phyloP scores from a whole-genome alignment of 257 asterid species.

The Solanum ossicruentum region DNA sequence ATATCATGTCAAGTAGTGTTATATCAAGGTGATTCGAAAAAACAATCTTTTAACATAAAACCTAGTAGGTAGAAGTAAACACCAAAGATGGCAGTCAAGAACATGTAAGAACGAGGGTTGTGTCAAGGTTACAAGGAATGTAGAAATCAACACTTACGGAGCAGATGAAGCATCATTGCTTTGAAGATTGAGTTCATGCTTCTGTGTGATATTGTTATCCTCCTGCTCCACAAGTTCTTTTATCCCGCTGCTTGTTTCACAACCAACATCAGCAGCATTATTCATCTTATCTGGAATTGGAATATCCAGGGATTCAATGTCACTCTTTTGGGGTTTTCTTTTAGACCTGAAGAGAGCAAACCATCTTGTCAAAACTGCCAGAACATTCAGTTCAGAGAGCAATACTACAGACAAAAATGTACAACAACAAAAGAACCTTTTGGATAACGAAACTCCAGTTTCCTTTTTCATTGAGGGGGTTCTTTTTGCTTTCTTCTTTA shows the following conservation, averaged over 20 bases:
- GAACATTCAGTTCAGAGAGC: neutral
- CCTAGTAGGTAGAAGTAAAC: neutral
- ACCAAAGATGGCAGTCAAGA: neutral
- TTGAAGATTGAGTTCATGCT: neutral
- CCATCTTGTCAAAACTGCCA: neutral
- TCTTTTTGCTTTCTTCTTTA: neutral
- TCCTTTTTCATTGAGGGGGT: neutral
- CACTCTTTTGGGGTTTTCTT: too few relatives aligned
- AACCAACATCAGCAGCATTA: too few relatives aligned
- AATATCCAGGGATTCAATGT: too few relatives aligned
- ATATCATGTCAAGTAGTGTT: neutral
- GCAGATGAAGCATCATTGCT: neutral
- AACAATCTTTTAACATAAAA: neutral
- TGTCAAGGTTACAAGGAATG: too few relatives aligned
- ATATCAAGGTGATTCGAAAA: neutral
- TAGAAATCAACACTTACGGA: neutral
- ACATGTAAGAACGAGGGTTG: neutral
- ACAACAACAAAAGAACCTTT: neutral
- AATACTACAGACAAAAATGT: neutral
- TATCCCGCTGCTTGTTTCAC: too few relatives aligned
- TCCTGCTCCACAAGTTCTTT: too few relatives aligned
- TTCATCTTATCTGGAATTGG: too few relatives aligned
- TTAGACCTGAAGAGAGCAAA: neutral
- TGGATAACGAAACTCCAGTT: neutral
- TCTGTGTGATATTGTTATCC: neutral